These are phyloP conservation scores for Chaetothyriales sp. DNA, from an alignment of 2,329 filamentous ascomycete genomes.

Conservation along the genomic window DNA sequence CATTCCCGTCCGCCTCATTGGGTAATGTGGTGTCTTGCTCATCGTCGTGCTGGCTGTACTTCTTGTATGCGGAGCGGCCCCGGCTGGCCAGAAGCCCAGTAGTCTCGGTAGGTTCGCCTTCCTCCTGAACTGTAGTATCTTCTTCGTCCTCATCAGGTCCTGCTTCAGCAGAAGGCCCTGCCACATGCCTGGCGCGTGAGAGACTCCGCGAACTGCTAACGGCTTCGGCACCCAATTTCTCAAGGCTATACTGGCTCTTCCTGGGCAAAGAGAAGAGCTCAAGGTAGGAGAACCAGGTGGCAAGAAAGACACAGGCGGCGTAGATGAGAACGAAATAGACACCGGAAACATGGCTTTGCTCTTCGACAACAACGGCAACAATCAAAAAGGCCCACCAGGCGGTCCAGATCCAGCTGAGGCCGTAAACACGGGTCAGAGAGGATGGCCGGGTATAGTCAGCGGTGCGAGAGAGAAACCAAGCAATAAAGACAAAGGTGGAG, in stretches of 20 bases:
- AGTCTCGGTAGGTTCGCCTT: constrained; percentile 14
- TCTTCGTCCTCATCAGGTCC: constrained; percentile 26
- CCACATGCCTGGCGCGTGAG: constrained; percentile 20
- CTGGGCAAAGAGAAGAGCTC: constrained; percentile 64
- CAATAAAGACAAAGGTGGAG: constrained; percentile 60
- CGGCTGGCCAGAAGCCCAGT: constrained; percentile 11
- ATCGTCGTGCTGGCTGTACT: constrained; percentile 16
- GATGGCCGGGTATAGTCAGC: constrained; percentile 70
- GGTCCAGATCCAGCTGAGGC: constrained; percentile 68
- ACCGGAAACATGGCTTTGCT: constrained; percentile 55
- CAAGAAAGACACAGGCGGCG: constrained; percentile 58
- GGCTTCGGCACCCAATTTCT: constrained; percentile 35
- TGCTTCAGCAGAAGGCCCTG: constrained; percentile 14
- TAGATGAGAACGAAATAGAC: constrained; percentile 74
- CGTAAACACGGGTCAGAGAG: constrained; percentile 69
- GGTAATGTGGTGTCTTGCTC: constrained; percentile 10
- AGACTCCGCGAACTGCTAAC: constrained; percentile 21
- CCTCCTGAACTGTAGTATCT: constrained; percentile 23
- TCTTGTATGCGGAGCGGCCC: constrained; percentile 10
- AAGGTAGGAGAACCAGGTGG: constrained; percentile 57
- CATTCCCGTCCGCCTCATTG: constrained; percentile 17
- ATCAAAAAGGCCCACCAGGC: constrained; percentile 61
- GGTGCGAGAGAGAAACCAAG: constrained; percentile 69
- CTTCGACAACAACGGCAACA: constrained; percentile 56
- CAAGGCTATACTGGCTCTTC: constrained; percentile 54